Base-by-base conservation (phyloP, 2,329 filamentous ascomycete genomes). In the Cercospora zeina region DNA sequence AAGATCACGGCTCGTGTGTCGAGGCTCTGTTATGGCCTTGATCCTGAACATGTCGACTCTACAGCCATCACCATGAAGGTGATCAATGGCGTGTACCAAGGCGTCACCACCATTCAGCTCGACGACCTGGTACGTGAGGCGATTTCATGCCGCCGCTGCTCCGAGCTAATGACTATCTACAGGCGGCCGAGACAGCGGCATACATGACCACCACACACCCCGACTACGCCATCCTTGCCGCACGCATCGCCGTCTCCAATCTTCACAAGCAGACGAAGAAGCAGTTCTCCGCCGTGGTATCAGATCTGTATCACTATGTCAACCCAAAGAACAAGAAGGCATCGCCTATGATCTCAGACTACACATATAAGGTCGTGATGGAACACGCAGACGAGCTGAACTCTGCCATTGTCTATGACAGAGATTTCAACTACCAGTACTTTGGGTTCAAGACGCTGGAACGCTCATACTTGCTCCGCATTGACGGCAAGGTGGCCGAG, bases 181-280 rank as follows among this genome's bases (percentile, higher is more conserved):
- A 97, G 93, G 95, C 95, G 75, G 95, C 95, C 72, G 95, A 99
- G 82, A 99, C 95, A 72, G 95, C 95, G 72, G 95, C 95, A 62
- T 99, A 99, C 83, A 99, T 99, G 95, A 99, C 95, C 65, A 93
- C 97, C 71, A 99, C 93, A 66, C 95, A 99, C 78, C 95, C 95
- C 73, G 95, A 99, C 81, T 99, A 99, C 78, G 95, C 95, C 77
- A 96, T 97, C 76, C 91, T 99, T 63, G 95, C 95, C 68, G 95
- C 95, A 69, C 93, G 95, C 80, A 97, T 99, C 75, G 95, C 95
- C 71, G 95, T 99, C 59, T 99, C 95, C 74, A 99, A 99, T 82
- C 89, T 99, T 63, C 95, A 99, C 88, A 99, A 99, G 82, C 95
- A 99, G 85, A 99, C 95, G 68, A 97, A 97, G 86, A 99, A 99